Evolutionary conservation across 495 filamentous ascomycete genomes (phyloP), one percentile per base, ranked within the genome.

Genomic region (Penicillium coffeae): DNA sequence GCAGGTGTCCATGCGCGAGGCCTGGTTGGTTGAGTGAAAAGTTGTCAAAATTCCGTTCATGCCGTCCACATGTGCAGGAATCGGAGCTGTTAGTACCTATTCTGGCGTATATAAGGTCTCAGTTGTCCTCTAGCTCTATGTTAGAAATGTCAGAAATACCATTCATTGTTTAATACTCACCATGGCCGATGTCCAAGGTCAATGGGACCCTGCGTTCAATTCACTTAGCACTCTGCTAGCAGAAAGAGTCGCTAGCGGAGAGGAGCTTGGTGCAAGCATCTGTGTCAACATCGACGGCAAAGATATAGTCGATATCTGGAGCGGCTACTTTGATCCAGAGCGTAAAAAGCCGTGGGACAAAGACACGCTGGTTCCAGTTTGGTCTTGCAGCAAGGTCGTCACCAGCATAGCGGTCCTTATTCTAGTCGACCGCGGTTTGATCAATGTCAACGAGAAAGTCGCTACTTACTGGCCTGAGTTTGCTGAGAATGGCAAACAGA

Each of bases 391-490:
- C 30, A 78, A 78, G 44, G 55, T 60, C 1, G 46, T 76, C 43
- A 63, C 59, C 20, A 60, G 48, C 19, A 54, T 77, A 1, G 67
- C 71, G 0, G 56, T 60, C 1, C 57, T 66, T 12, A 51, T 67
- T 19, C 65, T 77, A 6, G 50, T 70, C 22, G 66, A 72, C 37
- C 63, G 70, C 4, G 72, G 70, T 12, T 46, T 56, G 1, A 47
- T 77, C 8, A 59, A 70, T 41, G 53, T 54, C 0, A 38, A 69
- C 22, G 72, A 62, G 27, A 61, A 60, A 10, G 69, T 74, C 0
- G 49, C 64, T 0, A 69, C 55, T 6, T 71, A 73, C 58, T 77
- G 73, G 73, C 72, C 73, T 0, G 73, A 73, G 30, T 74, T 77
- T 39, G 60, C 53, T 16, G 62, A 46, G 21, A 63, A 68, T 32